Evolutionary conservation across 371 early-diverging fungal species (phyloP).

Genomic region (Lichtheimia hyalospora): DNA sequence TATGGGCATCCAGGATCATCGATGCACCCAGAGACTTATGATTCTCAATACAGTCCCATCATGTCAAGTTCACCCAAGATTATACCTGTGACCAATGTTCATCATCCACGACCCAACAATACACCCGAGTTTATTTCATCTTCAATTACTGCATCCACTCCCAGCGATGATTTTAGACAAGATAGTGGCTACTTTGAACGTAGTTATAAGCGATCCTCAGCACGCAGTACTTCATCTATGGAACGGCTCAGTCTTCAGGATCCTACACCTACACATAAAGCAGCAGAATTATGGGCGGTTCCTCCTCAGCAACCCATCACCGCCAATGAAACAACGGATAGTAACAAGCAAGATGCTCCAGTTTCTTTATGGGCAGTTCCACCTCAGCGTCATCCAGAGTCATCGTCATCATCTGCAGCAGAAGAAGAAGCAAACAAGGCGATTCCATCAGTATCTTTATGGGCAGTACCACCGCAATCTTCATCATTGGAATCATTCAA

Average conservation of each 20-base stretch:
- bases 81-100: not conserved
- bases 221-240: conserved; percentile 10
- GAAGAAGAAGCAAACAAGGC: not conserved
- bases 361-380: conserved; percentile 14
- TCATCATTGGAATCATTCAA: no score
- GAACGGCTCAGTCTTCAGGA: not conserved
- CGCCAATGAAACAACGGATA: not conserved
- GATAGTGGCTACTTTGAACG: conserved; percentile 16
- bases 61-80: conserved; percentile 9
- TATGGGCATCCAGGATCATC: conserved; percentile 1
- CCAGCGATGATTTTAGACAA: conserved; percentile 7
- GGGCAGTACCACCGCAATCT: no score
- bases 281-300: not conserved
- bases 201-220: conserved; percentile 17
- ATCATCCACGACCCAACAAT: not conserved
- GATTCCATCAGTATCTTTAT: no score
- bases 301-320: not conserved
- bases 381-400: conserved; percentile 5
- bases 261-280: not conserved
- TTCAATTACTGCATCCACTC: conserved; percentile 1
- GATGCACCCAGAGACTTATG: not conserved
- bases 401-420: conserved; percentile 1
- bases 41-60: conserved; percentile 7
- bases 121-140: not conserved
- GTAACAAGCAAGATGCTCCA: not conserved